These are phyloP conservation scores for Wallacemonas sp. DNA, from an alignment of 208 protist genomes.

Conservation along the genomic window DNA sequence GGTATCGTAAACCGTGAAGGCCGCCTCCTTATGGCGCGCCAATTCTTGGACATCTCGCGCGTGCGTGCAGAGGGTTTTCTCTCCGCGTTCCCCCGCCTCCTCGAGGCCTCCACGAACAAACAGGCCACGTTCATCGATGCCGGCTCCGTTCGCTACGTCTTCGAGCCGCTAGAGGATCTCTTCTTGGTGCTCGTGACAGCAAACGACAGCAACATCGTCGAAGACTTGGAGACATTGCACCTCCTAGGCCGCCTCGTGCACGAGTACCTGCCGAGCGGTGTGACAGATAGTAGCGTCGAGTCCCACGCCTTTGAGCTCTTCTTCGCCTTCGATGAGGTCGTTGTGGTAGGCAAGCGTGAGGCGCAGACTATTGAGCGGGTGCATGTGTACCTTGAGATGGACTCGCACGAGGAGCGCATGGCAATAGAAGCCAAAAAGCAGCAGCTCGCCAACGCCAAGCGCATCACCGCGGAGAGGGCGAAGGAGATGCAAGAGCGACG, in stretches of 20 bases:
- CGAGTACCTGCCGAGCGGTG: conserved; percentile 79
- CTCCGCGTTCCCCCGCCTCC: conserved; percentile 97
- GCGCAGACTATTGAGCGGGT: conserved; percentile 94
- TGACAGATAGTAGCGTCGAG: conserved; percentile 34
- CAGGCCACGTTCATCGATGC: conserved; percentile 98
- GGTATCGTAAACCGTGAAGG: conserved; percentile 81
- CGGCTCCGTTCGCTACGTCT: conserved; percentile 96
- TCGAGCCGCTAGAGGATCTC: conserved; percentile 96
- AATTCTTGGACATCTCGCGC: conserved; percentile 96
- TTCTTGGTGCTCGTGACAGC: conserved; percentile 95
- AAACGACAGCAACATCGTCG: conserved; percentile 97
- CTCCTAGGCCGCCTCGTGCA: conserved; percentile 90
- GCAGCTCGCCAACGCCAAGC: conserved; percentile 92
- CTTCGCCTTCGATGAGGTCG: conserved; percentile 98
- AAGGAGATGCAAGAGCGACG: conserved; percentile 77
- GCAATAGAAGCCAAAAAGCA: conserved; percentile 75
- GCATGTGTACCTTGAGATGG: conserved; percentile 96
- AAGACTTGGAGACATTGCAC: conserved; percentile 97
- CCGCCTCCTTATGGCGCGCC: conserved; percentile 92
- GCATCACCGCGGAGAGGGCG: conserved; percentile 83
- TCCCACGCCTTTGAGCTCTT: conserved; percentile 93
- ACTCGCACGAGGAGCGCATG: conserved; percentile 95
- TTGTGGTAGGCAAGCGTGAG: conserved; percentile 94
- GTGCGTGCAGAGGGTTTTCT: conserved; percentile 96
- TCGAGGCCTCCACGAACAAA: conserved; percentile 75